Percentiles rank a stretch among this genome's conserved stretches.
Evolutionary conservation across 345 rosid species (phyloP).

Genomic region (Citrus inodora): DNA sequence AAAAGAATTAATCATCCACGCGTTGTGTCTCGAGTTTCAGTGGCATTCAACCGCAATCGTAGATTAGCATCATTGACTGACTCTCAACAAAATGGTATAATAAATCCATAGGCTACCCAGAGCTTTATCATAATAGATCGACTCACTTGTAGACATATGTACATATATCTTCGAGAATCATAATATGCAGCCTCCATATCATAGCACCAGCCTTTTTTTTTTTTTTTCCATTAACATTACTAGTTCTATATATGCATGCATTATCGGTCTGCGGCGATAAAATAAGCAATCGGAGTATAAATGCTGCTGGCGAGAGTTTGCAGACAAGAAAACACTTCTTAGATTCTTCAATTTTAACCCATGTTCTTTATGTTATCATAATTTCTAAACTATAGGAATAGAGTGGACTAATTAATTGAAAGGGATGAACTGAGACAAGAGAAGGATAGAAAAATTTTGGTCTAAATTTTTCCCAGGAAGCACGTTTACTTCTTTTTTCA

Average conservation of each 20-base stretch:
- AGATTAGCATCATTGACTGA: not conserved
- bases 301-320: not conserved
- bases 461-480: not conserved
- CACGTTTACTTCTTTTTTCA: not conserved
- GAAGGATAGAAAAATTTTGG: not conserved
- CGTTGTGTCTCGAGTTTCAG: slow-evolving; percentile 16
- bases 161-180: not conserved
- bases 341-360: not conserved
- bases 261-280: not conserved
- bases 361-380: not conserved
- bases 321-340: not conserved
- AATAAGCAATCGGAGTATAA: not conserved
- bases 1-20: not conserved
- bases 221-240: not conserved
- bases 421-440: not conserved
- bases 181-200: not conserved
- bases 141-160: not conserved
- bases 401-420: not conserved
- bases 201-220: not conserved
- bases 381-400: not conserved
- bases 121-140: not conserved
- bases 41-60: slow-evolving; percentile 16
- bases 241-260: not conserved
- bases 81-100: not conserved
- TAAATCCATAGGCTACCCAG: not conserved